A percentile compares a stretch with the other conserved stretches of the same genome.
phyloP scores from a whole-genome alignment of 257 asterid species.

The Scutellaria baicalensis region DNA sequence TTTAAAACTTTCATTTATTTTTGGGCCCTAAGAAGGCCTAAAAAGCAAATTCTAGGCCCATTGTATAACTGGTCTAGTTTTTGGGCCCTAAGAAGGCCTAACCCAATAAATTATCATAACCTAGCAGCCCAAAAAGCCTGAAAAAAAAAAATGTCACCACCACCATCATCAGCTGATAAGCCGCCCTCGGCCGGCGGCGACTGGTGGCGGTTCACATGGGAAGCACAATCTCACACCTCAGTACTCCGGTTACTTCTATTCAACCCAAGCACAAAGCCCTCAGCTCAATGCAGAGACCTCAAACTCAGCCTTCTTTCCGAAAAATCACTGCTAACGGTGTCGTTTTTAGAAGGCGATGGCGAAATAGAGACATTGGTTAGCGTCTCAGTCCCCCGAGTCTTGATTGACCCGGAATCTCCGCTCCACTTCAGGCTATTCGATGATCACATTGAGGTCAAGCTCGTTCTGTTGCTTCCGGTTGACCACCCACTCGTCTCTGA shows the following conservation, averaged over 20 bases:
- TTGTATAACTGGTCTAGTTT: neutral
- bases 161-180: conserved; percentile 24
- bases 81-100: neutral
- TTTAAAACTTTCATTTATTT: no score
- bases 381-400: conserved; percentile 62
- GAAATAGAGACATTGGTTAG: conserved; percentile 27
- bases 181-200: conserved; percentile 18
- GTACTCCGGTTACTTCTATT: conserved; percentile 46
- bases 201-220: conserved; percentile 58
- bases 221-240: conserved; percentile 62
- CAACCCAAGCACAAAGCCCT: conserved; percentile 37
- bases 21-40: no score
- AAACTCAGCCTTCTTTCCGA: conserved; percentile 31
- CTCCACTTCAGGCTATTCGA: conserved; percentile 44
- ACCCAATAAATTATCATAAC: neutral
- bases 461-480: conserved; percentile 69
- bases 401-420: conserved; percentile 63
- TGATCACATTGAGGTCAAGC: conserved; percentile 74
- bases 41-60: neutral
- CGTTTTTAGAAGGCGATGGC: conserved; percentile 29
- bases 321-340: conserved; percentile 41
- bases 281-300: conserved; percentile 38
- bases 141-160: conserved; percentile 36
- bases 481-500: conserved; percentile 77
- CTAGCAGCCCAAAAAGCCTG: conserved; percentile 10